Conservation (phyloP, 2,329 filamentous ascomycete species). For the Colletotrichum tropicicola region DNA sequence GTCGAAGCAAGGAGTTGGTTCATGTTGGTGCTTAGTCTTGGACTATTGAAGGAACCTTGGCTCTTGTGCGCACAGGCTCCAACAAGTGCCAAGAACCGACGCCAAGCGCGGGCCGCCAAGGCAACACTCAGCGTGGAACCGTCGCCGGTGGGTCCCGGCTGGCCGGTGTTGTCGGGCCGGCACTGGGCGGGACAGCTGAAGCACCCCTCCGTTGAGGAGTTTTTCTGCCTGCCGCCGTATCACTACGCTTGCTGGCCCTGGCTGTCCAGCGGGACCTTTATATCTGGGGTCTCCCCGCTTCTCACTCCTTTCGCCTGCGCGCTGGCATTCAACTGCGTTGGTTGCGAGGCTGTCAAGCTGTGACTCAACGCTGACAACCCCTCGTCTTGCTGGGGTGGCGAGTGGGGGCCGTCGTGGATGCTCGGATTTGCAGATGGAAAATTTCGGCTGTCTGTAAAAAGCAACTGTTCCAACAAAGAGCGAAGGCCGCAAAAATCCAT, state of each 20-base stretch:
- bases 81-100: not conserved
- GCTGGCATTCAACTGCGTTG: not conserved
- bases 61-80: not conserved
- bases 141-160: not conserved
- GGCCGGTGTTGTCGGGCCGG: conserved; percentile 5
- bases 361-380: too few species aligned
- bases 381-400: too few species aligned
- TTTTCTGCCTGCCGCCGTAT: not conserved
- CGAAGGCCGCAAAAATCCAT: too few species aligned
- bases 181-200: not conserved
- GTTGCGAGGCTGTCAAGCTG: not conserved
- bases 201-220: not conserved
- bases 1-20: not conserved
- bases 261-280: not conserved
- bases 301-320: not conserved
- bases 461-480: too few species aligned
- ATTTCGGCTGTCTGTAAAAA: too few species aligned
- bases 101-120: conserved; percentile 2
- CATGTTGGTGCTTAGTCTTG: not conserved
- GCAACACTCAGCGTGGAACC: not conserved
- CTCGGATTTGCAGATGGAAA: too few species aligned
- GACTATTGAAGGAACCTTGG: not conserved
- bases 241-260: not conserved
- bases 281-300: not conserved
- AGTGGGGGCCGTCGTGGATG: too few species aligned